Evolutionary conservation across 139 green algal genomes (phyloP).

Genomic region (Haematococcus lacustris): DNA sequence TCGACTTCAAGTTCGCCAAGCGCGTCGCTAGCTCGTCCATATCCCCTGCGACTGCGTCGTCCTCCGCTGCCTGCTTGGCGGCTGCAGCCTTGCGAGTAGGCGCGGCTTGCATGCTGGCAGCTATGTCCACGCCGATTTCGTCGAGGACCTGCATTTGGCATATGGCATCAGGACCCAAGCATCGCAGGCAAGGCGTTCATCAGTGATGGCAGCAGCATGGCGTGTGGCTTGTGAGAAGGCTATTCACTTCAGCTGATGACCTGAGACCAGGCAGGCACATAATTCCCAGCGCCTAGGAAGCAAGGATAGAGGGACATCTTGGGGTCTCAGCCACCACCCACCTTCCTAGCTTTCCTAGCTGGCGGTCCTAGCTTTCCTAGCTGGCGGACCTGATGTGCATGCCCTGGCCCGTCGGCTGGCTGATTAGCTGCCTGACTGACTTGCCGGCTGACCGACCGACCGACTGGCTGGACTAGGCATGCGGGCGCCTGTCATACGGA

Average conservation of each 20-base stretch:
- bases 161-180: not conserved
- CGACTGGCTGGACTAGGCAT: not conserved
- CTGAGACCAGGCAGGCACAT: not conserved
- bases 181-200: too few species aligned
- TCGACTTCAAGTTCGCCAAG: not conserved
- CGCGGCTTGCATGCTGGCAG: conserved; percentile 42
- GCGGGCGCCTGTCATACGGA: not conserved
- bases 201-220: not conserved
- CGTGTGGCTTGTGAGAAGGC: not conserved
- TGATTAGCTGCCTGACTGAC: too few species aligned
- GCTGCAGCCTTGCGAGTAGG: conserved; percentile 23
- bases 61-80: conserved; percentile 17
- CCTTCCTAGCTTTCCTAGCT: not conserved
- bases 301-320: not conserved
- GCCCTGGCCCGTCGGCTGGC: too few species aligned
- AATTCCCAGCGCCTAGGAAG: not conserved
- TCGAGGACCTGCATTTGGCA: conserved; percentile 55
- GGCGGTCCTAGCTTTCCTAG: not conserved
- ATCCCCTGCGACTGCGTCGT: not conserved
- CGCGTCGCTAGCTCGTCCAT: not conserved
- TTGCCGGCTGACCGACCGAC: too few species aligned
- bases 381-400: not conserved
- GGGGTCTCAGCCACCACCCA: too few species aligned
- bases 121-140: conserved; percentile 71
- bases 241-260: not conserved